Conservation (phyloP, 1,284 basidiomycete species). For the Fistulinella cinereoalba region DNA sequence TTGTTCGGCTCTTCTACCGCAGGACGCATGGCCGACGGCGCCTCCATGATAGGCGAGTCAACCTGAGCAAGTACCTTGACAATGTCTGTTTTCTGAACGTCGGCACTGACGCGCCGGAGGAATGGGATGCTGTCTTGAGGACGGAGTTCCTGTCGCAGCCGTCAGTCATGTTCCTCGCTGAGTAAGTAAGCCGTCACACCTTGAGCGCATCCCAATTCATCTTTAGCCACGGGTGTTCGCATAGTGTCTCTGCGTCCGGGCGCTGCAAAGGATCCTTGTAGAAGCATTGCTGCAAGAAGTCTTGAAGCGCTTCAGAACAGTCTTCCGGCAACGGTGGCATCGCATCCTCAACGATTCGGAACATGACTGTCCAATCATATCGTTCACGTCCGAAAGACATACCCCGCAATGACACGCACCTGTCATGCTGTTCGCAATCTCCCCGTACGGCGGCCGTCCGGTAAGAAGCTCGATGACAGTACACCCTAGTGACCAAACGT, state of each 20-base stretch:
- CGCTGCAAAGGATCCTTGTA: conserved; percentile 80
- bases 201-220: conserved; percentile 74
- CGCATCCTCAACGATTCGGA: conserved; percentile 90
- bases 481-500: conserved; percentile 93
- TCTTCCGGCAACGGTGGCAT: conserved; percentile 82
- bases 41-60: conserved; percentile 47
- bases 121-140: conserved; percentile 94
- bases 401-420: conserved; percentile 46
- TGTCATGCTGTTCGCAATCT: conserved; percentile 82
- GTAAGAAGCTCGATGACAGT: conserved; percentile 92
- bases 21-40: conserved; percentile 40
- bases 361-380: conserved; percentile 67
- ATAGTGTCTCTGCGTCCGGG: conserved; percentile 80
- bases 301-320: conserved; percentile 68
- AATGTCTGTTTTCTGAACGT: conserved; percentile 70
- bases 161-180: conserved; percentile 7
- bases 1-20: conserved; percentile 24
- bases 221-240: conserved; percentile 89
- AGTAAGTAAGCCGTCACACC: conserved; percentile 41
- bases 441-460: conserved; percentile 87
- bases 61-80: conserved; percentile 54
- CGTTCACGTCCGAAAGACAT: conserved; percentile 4
- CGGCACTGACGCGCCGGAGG: conserved; percentile 83
- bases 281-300: conserved; percentile 85
- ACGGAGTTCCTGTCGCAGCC: conserved; percentile 59